Conservation (phyloP, 805 yeast species). For the Candida caryicola region DNA sequence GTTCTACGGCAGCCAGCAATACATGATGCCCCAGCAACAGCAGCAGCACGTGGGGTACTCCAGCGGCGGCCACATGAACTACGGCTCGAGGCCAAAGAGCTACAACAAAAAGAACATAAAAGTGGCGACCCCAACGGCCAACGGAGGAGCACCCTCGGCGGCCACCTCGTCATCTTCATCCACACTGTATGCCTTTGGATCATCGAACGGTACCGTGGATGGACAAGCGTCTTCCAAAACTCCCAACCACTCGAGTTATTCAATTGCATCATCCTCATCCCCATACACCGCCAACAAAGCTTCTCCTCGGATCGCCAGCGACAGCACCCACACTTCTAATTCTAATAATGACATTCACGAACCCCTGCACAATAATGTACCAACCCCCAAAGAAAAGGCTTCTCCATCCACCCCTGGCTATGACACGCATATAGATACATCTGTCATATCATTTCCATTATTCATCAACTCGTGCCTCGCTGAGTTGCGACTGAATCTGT, state of each 20-base stretch:
- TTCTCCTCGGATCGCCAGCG: neutral
- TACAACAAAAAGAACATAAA: conserved; percentile 6
- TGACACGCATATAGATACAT: conserved; percentile 1
- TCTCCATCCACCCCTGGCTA: neutral
- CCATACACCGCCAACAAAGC: conserved; percentile 2
- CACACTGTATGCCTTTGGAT: neutral
- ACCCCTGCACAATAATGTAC: conserved; percentile 3
- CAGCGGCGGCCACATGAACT: conserved; percentile 3
- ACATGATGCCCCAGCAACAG: conserved; percentile 11
- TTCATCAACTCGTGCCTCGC: conserved; percentile 9
- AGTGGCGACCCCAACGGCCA: neutral
- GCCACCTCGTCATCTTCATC: neutral
- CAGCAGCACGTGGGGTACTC: conserved; percentile 1
- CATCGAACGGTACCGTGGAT: neutral
- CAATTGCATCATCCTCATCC: neutral
- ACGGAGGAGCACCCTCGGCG: neutral
- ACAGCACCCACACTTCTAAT: neutral
- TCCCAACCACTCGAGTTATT: neutral
- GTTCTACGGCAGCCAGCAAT: conserved; percentile 13
- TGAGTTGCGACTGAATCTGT: neutral
- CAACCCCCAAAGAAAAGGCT: neutral
- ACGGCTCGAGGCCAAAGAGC: conserved; percentile 6
- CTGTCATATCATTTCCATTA: conserved; percentile 9
- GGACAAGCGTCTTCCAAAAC: neutral
- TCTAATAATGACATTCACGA: conserved; percentile 8